Base-by-base conservation (phyloP, 2,329 filamentous ascomycete genomes). In the Colletotrichum australisinense region DNA sequence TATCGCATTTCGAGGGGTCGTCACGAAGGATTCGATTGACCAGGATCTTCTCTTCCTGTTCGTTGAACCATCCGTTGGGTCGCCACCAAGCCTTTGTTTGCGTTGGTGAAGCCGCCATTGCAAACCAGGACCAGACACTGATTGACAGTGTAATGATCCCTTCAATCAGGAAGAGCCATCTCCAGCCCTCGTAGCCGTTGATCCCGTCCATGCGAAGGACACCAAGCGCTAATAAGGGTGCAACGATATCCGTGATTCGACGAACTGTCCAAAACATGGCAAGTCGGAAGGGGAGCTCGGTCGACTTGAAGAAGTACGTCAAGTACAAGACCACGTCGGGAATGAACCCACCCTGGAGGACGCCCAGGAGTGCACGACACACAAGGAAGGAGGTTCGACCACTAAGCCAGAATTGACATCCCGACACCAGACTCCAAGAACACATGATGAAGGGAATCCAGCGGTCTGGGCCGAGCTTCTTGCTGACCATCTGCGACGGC, bases 401-500 rank as follows among this genome's bases (percentile, higher is more conserved):
- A 0, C 70, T 78, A 1, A 87, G 76, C 79, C 82, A 84, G 63
- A 77, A 62, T 60, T 77, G 76, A 19, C 65, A 65, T 4, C 67
- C 70, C 9, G 73, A 73, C 0, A 76, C 75, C 1, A 76, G 28
- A 35, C 74, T 76, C 75, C 75, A 76, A 2, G 72, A 76, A 64
- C 75, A 66, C 62, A 78, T 77, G 38, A 76, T 76, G 35, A 76
- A 73, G 1, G 78, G 78, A 42, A 79, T 78, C 81, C 82, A 83
- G 4, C 79, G 77, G 63, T 83, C 81, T 0, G 75, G 75, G 7
- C 74, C 82, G 1, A 84, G 75, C 76, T 86, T 87, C 78, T 92
- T 92, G 56, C 85, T 87, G 16, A 92, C 77, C 9, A 92, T 83
- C 76, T 92, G 90, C 0, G 89, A 92, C 0, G 90, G 90, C 2